Evolutionary conservation across 23 red algal species (phyloP), one percentile per base, ranked within the genome.

Genomic region (Agarophyton chilense): DNA sequence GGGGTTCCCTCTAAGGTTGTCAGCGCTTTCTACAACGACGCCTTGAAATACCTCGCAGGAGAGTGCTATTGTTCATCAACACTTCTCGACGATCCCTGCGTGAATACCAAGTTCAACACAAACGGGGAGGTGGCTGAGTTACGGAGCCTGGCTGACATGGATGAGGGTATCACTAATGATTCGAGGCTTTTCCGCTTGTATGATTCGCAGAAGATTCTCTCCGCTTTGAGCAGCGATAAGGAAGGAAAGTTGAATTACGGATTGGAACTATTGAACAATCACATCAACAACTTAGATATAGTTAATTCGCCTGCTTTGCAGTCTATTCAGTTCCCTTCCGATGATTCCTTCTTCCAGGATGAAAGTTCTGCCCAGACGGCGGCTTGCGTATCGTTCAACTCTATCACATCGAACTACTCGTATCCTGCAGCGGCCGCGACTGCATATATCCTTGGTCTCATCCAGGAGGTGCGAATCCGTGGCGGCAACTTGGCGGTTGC

Each of bases 281-380:
- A 43, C 31, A 72, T 34, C 18, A 10, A 40, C 1, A 28, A 43
- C 21, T n/a, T 44, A 34, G 19, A 40, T 5, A 72, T 44, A 32
- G 42, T 72, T 21, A 32, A 36, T n/a, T 72, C 65, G 1, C 31
- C 9, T 11, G 65, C 26, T 16, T 72, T 32, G 65, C 65, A 72
- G 39, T 4, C n/a, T 25, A n/a, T 21, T 1, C 34, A 43, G 29
- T 72, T 72, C 65, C 65, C 65, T 40, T 72, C 65, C 11, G 65
- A 72, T 24, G 65, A 72, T 40, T 17, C 39, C n/a, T 72, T 72
- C 65, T 72, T 72, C 65, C 65, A 72, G 29, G 65, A 72, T 44
- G 65, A 72, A 16, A 44, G 36, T 18, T 72, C 35, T 43, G 65
- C 10, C 2, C 33, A 43, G 29, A 19, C 2, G 35, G 31, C 34